Percentiles rank a stretch among this genome's conserved stretches.
Conservation (phyloP, 2,329 filamentous ascomycete genomes). For the Lachnellula arida region DNA sequence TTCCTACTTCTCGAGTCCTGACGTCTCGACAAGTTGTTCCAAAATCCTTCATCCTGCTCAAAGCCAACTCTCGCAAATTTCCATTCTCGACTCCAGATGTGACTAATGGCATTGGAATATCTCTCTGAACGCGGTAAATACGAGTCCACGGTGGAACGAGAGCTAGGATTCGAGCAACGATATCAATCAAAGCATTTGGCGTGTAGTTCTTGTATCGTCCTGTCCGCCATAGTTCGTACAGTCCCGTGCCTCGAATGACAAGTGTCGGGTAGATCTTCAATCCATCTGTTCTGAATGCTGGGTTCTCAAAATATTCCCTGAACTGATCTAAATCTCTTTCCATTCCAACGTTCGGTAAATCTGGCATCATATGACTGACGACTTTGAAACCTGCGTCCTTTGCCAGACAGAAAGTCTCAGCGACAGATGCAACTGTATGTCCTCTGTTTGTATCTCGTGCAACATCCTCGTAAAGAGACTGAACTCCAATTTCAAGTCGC, state of each 20-base stretch:
- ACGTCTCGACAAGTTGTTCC: slow-evolving; percentile 96
- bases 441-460: slow-evolving; percentile 97
- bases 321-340: slow-evolving; percentile 97
- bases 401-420: slow-evolving; percentile 92
- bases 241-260: slow-evolving; percentile 90
- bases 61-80: slow-evolving; percentile 85
- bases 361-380: slow-evolving; percentile 99
- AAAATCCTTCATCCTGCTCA: slow-evolving; percentile 99
- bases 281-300: slow-evolving; percentile 91
- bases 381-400: slow-evolving; percentile 99
- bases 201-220: slow-evolving; percentile 98
- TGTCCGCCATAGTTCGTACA: slow-evolving; percentile 97
- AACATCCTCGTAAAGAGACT: slow-evolving; percentile 96
- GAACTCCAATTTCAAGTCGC: slow-evolving; percentile 87
- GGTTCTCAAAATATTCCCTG: slow-evolving; percentile 95
- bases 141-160: slow-evolving; percentile 95
- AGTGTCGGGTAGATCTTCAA: slow-evolving; percentile 97
- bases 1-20: slow-evolving; percentile 90
- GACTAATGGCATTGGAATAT: slow-evolving; percentile 99
- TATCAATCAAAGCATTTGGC: slow-evolving; percentile 90
- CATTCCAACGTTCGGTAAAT: slow-evolving; percentile 96
- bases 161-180: slow-evolving; percentile 93
- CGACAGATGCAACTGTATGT: slow-evolving; percentile 91
- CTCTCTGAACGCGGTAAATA: slow-evolving; percentile 96
- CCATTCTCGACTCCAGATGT: slow-evolving; percentile 98